These are phyloP conservation scores for Nicotiana attenuata DNA, from an alignment of 257 asterid species.

Conservation along the genomic window DNA sequence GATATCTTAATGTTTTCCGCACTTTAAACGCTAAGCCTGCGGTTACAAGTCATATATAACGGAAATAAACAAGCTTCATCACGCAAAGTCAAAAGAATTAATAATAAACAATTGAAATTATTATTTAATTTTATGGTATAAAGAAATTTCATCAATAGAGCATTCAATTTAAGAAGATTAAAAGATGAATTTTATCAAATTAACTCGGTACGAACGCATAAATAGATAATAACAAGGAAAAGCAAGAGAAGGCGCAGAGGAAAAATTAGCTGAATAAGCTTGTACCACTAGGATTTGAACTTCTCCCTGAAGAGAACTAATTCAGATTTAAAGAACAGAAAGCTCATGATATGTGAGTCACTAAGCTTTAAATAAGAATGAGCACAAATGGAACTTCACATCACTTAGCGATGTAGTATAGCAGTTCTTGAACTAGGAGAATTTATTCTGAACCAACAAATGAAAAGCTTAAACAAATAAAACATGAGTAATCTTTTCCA, in stretches of 20 bases:
- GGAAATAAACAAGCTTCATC: background rate
- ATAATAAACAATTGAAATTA: background rate
- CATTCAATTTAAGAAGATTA: background rate
- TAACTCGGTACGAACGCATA: background rate
- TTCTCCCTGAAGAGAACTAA: background rate
- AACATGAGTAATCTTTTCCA: conserved; percentile 9
- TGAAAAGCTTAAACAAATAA: conserved; percentile 1
- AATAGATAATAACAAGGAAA: background rate
- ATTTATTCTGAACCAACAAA: background rate
- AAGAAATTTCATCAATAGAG: background rate
- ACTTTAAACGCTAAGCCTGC: background rate
- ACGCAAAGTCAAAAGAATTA: background rate
- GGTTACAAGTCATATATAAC: background rate
- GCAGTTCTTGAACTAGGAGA: background rate
- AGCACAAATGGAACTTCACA: background rate
- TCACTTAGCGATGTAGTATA: background rate
- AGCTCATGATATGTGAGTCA: conserved; percentile 2
- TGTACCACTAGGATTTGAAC: background rate
- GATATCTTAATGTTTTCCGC: background rate
- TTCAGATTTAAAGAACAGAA: background rate
- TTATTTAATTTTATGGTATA: background rate
- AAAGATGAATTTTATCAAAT: background rate
- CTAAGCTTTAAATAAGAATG: background rate
- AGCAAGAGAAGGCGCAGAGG: background rate
- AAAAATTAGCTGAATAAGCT: background rate